Base-by-base conservation (phyloP, 78 protist species). In the Dictyostelium capitatum region DNA sequence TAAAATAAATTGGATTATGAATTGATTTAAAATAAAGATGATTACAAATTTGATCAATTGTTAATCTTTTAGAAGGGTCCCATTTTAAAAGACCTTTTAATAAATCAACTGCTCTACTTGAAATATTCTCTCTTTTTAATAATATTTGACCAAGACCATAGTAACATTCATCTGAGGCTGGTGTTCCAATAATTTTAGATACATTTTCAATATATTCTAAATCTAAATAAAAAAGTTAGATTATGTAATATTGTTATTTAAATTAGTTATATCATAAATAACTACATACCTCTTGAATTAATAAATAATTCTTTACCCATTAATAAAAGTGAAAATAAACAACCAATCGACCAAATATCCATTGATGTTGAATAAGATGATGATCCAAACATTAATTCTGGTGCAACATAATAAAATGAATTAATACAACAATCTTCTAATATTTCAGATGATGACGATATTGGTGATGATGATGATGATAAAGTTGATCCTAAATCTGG, bases 281-380 rank as follows among this genome's bases (percentile, higher is more conserved):
- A n/a, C 2, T n/a, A 62, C 70, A 23, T 62, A 62, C 70, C 10
- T 11, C 28, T 37, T 62, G n/a, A 37, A 25, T 25, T 62, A 11
- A 23, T 62, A 25, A 62, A 62, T 11, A 62, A 32, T 25, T 7
- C 4, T 62, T 11, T 62, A 1, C 70, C 70, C 14, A 62, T 25
- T 10, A 62, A 25, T 37, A 62, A 25, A 25, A 11, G 43, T 25
- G 43, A 30, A 25, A 62, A 62, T 23, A 62, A 25, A 4, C 23
- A 14, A 62, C 70, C 70, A 62, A 62, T 62, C 11, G n/a, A 25
- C 70, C 70, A 62, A 62, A 62, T 37, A 62, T 62, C 70, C 23
- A 62, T 62, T 23, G 70, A 17, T 1, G 70, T 62, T 0, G 70
- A 10, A 62, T 62, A 62, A 25, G 3, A 25, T 23, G 32, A 23